Conservation (phyloP, 805 yeast species). For the Ogataea pignaliae region DNA sequence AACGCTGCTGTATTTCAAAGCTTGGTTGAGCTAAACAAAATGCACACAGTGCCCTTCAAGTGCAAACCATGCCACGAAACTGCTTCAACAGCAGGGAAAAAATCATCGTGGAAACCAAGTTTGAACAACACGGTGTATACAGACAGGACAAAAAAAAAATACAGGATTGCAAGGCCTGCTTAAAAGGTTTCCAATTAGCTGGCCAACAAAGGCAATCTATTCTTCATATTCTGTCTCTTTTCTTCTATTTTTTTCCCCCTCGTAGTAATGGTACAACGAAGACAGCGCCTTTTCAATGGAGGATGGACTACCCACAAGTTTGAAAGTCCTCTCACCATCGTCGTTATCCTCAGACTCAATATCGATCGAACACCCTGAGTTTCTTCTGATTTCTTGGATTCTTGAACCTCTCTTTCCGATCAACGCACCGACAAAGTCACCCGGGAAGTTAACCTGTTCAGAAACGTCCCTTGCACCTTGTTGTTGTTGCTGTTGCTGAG, state of each 20-base stretch:
- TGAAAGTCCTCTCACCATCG: slow-evolving; percentile 61
- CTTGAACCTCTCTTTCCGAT: slow-evolving; percentile 84
- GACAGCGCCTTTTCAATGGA: slow-evolving; percentile 56
- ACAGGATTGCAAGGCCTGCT: too few relatives aligned
- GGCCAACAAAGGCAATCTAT: too few relatives aligned
- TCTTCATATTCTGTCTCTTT: slow-evolving; percentile 12
- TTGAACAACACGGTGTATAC: too few relatives aligned
- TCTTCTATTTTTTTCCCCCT: slow-evolving; percentile 44
- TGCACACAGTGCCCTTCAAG: too few relatives aligned
- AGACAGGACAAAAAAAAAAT: too few relatives aligned
- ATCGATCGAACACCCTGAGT: slow-evolving; percentile 72
- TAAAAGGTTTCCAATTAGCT: too few relatives aligned
- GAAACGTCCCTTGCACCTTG: slow-evolving; percentile 28
- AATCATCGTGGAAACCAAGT: too few relatives aligned
- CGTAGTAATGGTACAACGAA: slow-evolving; percentile 51
- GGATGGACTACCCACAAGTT: slow-evolving; percentile 56
- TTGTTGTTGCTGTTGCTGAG: slow-evolving; percentile 3
- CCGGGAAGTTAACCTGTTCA: slow-evolving; percentile 57
- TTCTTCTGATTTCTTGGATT: slow-evolving; percentile 79
- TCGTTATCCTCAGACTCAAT: slow-evolving; percentile 68
- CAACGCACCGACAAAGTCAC: slow-evolving; percentile 82
- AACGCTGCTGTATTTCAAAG: too few relatives aligned
- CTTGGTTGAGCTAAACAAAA: too few relatives aligned
- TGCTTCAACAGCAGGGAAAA: too few relatives aligned
- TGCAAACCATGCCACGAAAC: too few relatives aligned